phyloP scores from a whole-genome alignment of 768 basidiomycete genomes.

The Inosperma sp. region DNA sequence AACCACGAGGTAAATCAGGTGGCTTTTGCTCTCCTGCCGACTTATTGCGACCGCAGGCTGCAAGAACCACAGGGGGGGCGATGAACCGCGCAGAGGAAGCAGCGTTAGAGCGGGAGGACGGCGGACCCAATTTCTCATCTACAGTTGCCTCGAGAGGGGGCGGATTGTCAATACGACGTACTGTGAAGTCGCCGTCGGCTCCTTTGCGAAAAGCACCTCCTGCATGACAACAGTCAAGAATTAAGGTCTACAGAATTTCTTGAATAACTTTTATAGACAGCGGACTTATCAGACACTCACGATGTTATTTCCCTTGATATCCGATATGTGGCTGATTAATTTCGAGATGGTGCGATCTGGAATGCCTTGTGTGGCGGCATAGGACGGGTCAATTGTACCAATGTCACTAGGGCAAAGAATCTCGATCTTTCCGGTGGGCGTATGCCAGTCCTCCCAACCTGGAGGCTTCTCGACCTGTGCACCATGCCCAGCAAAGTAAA shows the following conservation, averaged over 20 bases:
- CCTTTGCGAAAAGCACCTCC: conserved; percentile 30
- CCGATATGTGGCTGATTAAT: conserved; percentile 35
- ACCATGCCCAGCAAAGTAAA: conserved; percentile 47
- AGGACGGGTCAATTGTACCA: conserved; percentile 6
- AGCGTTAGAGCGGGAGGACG: conserved; percentile 6
- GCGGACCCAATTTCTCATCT: conserved; percentile 25
- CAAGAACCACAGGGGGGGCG: conserved; percentile 39
- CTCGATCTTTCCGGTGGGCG: conserved; percentile 29
- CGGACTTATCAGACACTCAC: conserved; percentile 21
- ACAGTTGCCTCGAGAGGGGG: conserved; percentile 23
- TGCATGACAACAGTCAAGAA: conserved; percentile 46
- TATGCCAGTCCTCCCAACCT: conserved; percentile 26
- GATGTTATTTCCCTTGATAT: conserved; percentile 40
- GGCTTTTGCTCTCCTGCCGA: conserved; percentile 28
- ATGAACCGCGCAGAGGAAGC: conserved; percentile 25
- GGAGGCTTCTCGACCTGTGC: conserved; percentile 28
- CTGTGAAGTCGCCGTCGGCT: conserved; percentile 11
- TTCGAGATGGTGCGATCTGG: conserved; percentile 41
- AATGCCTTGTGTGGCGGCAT: conserved; percentile 29
- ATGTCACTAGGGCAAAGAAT: conserved; percentile 35
- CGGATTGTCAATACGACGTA: conserved; percentile 25
- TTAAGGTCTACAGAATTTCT: conserved; percentile 32
- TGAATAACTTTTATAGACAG: not conserved
- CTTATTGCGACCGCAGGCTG: conserved; percentile 38
- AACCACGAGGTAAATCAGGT: conserved; percentile 21